Evolutionary conservation across 306 rosid genomes (phyloP).

Genomic region (Trifolium repens): DNA sequence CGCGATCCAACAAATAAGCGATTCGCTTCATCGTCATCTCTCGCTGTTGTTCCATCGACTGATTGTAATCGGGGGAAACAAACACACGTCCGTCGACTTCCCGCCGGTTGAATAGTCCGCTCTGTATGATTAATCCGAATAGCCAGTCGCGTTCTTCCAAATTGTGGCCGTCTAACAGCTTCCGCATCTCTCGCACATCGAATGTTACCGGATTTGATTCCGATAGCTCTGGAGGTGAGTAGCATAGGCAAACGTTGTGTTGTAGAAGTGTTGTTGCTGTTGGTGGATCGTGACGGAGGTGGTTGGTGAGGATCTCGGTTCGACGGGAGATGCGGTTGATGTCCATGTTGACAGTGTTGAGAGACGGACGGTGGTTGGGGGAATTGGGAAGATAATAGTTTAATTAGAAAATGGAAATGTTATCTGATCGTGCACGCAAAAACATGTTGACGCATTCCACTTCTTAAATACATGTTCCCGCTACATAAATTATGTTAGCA

Average conservation of each 20-base stretch:
- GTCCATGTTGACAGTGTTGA: constrained; percentile 24
- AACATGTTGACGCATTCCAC: no score
- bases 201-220: constrained; percentile 35
- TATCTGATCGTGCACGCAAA: no score
- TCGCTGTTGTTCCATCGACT: constrained; percentile 82
- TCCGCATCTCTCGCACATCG: constrained; percentile 64
- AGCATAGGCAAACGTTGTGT: constrained; percentile 25
- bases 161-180: constrained; percentile 70
- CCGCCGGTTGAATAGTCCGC: constrained; percentile 67
- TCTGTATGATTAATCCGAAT: constrained; percentile 62
- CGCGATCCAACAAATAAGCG: constrained; percentile 59
- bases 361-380: background rate
- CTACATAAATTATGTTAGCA: no score
- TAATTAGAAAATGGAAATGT: no score
- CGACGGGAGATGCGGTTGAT: constrained; percentile 37
- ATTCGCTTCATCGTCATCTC: constrained; percentile 84
- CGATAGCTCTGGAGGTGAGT: constrained; percentile 31
- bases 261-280: background rate
- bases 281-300: constrained; percentile 27
- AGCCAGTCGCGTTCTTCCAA: constrained; percentile 82
- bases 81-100: constrained; percentile 60
- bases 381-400: background rate
- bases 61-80: constrained; percentile 77
- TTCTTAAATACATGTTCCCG: no score
- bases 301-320: constrained; percentile 28